A percentile compares a stretch with the other conserved stretches of the same genome.
Evolutionary conservation across 2,329 filamentous ascomycete genomes (phyloP).

Genomic region (Botrytis fragariae): DNA sequence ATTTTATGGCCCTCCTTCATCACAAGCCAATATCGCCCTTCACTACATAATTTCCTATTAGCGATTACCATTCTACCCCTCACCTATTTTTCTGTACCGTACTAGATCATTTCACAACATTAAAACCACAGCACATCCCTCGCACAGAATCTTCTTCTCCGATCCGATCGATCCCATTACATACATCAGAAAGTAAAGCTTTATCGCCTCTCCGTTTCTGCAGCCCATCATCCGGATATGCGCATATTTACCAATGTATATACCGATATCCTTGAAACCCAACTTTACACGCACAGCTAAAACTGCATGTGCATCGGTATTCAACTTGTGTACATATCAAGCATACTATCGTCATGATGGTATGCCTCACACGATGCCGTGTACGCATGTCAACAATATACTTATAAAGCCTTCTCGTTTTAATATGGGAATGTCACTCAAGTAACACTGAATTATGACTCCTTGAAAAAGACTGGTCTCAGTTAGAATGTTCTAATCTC

Average conservation of each 20-base stretch:
- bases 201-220: constrained; percentile 15
- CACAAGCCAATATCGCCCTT: background rate
- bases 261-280: background rate
- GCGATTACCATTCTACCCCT: constrained; percentile 6
- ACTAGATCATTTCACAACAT: background rate
- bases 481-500: background rate
- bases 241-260: constrained; percentile 2
- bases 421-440: constrained; percentile 10
- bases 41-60: background rate
- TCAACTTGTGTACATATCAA: background rate
- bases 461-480: background rate
- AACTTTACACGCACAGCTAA: constrained; percentile 3
- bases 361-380: background rate
- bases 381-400: background rate
- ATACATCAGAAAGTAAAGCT: constrained; percentile 4
- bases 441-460: background rate
- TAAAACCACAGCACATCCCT: constrained; percentile 4
- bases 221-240: background rate
- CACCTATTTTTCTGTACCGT: background rate
- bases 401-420: background rate
- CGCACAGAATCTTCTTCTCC: constrained; percentile 15
- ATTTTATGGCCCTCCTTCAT: background rate
- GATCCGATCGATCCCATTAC: constrained; percentile 20
- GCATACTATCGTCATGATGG: background rate
- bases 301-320: background rate